Evolutionary conservation across 306 rosid species (phyloP).

Genomic region (Trifolium fragiferum): DNA sequence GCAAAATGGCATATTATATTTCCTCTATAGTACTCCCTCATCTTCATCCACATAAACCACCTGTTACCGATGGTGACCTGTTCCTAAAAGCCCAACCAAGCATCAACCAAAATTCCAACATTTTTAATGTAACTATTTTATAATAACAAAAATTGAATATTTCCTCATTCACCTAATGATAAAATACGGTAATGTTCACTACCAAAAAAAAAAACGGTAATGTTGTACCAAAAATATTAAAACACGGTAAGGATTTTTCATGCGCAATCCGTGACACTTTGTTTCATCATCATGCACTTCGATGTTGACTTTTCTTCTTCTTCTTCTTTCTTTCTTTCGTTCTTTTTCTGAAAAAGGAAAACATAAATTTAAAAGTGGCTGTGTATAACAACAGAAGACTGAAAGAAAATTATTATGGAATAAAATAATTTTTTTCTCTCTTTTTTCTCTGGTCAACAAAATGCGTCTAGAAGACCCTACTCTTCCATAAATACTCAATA

Average conservation of each 20-base stretch:
- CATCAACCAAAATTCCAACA: neutral
- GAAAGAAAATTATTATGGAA: neutral
- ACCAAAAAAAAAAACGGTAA: neutral
- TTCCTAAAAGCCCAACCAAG: conserved; percentile 1
- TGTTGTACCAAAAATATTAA: too few relatives aligned
- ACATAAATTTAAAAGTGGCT: neutral
- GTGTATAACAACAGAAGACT: neutral
- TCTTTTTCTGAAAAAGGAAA: neutral
- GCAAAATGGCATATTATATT: neutral
- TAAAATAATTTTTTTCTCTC: neutral
- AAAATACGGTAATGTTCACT: neutral
- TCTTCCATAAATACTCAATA: neutral
- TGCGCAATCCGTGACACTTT: neutral
- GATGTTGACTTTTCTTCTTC: conserved; percentile 2
- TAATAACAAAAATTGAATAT: neutral
- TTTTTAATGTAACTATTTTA: neutral
- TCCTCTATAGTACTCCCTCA: neutral
- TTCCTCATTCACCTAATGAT: neutral
- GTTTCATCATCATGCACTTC: conserved; percentile 1
- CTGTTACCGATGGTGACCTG: neutral
- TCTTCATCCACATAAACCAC: neutral
- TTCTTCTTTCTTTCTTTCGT: neutral
- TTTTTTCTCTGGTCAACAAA: conserved; percentile 10
- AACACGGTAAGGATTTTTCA: neutral
- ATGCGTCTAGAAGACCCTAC: neutral